Percentiles rank a stretch among this genome's conserved stretches.
Evolutionary conservation across 2,329 filamentous ascomycete species (phyloP).

Genomic region (Colletotrichum lupini): DNA sequence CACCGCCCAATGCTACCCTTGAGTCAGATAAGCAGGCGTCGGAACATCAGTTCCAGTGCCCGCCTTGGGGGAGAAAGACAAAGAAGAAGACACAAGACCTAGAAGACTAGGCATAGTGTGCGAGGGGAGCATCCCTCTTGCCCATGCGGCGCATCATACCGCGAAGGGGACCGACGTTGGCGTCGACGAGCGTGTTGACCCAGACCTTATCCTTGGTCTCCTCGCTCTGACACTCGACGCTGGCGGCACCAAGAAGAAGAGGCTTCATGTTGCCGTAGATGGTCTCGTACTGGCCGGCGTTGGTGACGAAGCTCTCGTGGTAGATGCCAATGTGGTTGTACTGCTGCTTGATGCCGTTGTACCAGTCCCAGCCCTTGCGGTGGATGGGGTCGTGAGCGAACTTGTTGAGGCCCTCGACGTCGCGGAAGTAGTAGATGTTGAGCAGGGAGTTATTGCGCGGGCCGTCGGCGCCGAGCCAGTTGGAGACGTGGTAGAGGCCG

Average conservation of each 20-base stretch:
- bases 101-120: constrained; percentile 36
- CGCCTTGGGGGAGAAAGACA: neutral
- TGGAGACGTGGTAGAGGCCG: constrained; percentile 58
- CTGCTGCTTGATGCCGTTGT: constrained; percentile 45
- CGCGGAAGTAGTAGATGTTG: constrained; percentile 62
- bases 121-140: neutral
- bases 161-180: constrained; percentile 44
- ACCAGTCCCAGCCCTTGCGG: constrained; percentile 62
- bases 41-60: neutral
- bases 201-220: constrained; percentile 42
- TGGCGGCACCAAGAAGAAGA: constrained; percentile 46
- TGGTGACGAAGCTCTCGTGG: constrained; percentile 64
- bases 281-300: constrained; percentile 59
- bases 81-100: neutral
- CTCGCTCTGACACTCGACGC: constrained; percentile 38
- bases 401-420: constrained; percentile 58
- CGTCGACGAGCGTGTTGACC: constrained; percentile 48
- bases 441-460: constrained; percentile 52
- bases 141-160: constrained; percentile 48
- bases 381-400: constrained; percentile 64
- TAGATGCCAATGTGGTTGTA: constrained; percentile 59
- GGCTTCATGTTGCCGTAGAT: constrained; percentile 60
- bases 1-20: neutral
- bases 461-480: constrained; percentile 52
- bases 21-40: neutral